phyloP scores from a whole-genome alignment of 108 stramenopile species.

The Nannochloropsis gaditana region DNA sequence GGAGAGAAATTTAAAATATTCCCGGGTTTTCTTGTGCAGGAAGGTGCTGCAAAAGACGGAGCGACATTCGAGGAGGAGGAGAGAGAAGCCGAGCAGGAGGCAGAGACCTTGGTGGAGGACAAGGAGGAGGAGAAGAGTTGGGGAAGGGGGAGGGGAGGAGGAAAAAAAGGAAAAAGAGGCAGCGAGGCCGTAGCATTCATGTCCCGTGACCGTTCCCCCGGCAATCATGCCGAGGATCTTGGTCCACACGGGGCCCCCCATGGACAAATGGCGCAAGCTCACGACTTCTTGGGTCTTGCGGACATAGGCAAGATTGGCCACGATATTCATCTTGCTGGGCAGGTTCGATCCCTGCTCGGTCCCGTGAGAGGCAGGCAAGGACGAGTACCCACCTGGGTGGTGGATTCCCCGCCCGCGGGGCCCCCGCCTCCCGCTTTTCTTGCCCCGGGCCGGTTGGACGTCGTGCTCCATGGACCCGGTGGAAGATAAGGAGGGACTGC shows the following conservation, averaged over 20 bases:
- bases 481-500: background rate
- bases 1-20: constrained; percentile 15
- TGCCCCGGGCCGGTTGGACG: background rate
- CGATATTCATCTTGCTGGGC: background rate
- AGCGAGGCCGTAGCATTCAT: background rate
- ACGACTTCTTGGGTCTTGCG: background rate
- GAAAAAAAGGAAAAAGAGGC: constrained; percentile 15
- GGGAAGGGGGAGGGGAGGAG: too few relatives aligned
- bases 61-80: background rate
- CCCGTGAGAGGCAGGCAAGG: background rate
- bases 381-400: too few relatives aligned
- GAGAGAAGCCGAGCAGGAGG: background rate
- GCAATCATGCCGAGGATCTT: background rate
- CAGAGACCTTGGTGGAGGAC: background rate
- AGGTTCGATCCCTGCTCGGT: background rate
- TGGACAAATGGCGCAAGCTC: background rate
- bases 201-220: background rate
- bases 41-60: background rate
- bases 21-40: background rate
- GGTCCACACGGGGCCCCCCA: background rate
- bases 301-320: constrained; percentile 8
- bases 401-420: background rate
- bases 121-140: background rate
- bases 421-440: background rate
- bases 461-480: background rate